phyloP scores from a whole-genome alignment of 1,284 basidiomycete species.

The Puccinia novopanici region DNA sequence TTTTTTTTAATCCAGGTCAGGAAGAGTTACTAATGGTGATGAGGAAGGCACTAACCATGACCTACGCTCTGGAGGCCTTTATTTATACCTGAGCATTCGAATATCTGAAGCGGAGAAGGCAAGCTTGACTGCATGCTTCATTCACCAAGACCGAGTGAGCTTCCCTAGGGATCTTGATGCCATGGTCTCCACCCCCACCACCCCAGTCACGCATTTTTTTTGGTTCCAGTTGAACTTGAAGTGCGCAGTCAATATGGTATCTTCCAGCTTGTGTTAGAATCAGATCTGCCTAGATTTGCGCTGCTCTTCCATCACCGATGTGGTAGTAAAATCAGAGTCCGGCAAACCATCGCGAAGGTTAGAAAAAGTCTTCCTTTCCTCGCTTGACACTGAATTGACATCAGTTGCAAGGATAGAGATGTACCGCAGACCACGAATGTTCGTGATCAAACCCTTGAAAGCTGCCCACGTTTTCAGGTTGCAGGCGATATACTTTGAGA shows the following conservation, averaged over 20 bases:
- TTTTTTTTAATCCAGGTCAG: not conserved
- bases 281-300: not conserved
- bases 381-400: too few relatives aligned
- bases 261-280: not conserved
- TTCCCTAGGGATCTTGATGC: not conserved
- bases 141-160: not conserved
- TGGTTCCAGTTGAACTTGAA: not conserved
- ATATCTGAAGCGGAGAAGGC: not conserved
- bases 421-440: too few relatives aligned
- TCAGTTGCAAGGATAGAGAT: too few relatives aligned
- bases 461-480: too few relatives aligned
- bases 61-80: not conserved
- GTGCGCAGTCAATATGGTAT: not conserved
- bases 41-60: not conserved
- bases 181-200: not conserved
- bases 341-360: too few relatives aligned
- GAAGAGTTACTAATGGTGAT: not conserved
- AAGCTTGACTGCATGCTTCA: not conserved
- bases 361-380: too few relatives aligned
- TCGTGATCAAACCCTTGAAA: too few relatives aligned
- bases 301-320: not conserved
- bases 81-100: conserved; percentile 7
- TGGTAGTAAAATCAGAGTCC: not conserved
- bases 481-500: too few relatives aligned
- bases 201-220: not conserved